These are phyloP conservation scores for Cryptococcus hybrid DNA, from an alignment of 1,284 basidiomycete genomes.

Conservation along the genomic window DNA sequence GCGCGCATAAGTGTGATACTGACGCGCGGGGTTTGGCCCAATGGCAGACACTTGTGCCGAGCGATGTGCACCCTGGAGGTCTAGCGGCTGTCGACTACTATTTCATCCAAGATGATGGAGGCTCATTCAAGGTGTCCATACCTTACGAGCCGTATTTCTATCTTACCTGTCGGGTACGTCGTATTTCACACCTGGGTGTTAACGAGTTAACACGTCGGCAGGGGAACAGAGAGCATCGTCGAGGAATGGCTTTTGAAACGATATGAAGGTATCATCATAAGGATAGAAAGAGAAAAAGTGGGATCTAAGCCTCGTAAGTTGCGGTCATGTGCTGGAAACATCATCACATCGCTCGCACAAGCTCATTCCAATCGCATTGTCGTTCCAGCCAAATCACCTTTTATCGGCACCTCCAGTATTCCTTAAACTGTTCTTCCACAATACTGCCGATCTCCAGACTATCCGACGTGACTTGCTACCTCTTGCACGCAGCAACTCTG, in stretches of 20 bases:
- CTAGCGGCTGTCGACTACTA: constrained; percentile 94
- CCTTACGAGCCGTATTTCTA: constrained; percentile 94
- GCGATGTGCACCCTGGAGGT: constrained; percentile 73
- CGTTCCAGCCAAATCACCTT: constrained; percentile 78
- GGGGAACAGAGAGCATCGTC: constrained; percentile 81
- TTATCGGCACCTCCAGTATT: constrained; percentile 86
- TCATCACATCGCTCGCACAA: too few relatives aligned
- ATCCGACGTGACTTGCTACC: constrained; percentile 88
- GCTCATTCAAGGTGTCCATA: constrained; percentile 92
- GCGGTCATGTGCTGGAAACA: not conserved
- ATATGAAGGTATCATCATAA: constrained; percentile 81
- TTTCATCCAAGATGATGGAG: constrained; percentile 96
- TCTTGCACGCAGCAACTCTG: constrained; percentile 82
- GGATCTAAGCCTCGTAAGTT: constrained; percentile 72
- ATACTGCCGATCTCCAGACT: constrained; percentile 84
- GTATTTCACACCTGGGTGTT: not conserved
- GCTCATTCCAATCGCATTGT: not conserved
- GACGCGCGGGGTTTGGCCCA: too few relatives aligned
- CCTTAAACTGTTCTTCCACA: constrained; percentile 86
- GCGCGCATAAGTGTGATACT: not conserved
- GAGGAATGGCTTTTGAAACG: constrained; percentile 96
- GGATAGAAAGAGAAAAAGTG: constrained; percentile 83
- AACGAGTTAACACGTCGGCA: constrained; percentile 9
- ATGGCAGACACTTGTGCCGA: constrained; percentile 78
- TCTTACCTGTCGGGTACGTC: constrained; percentile 79